Base-by-base conservation (phyloP, 2,329 filamentous ascomycete genomes). In the Ceratocystis harringtonii region DNA sequence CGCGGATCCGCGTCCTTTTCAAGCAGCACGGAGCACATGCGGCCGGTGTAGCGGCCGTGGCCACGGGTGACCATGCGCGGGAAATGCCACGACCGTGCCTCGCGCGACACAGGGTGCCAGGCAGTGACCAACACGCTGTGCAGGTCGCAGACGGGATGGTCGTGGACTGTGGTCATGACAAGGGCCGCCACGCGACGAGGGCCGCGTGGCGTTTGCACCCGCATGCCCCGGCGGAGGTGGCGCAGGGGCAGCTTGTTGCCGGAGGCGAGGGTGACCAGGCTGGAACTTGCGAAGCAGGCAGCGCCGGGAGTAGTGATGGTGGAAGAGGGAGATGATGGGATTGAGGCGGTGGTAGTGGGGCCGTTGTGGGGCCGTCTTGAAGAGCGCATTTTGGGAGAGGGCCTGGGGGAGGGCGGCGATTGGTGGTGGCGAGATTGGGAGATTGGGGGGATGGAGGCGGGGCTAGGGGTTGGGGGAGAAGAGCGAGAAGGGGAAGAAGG, bases 11-110 rank as follows among this genome's bases (percentile, higher is more conserved):
- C 61, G 67, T 80, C 77, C 1, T 74, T 74, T 72, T 83, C 76
- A 19, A 86, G 72, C 19, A 86, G 70, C 0, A 85, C 73, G 0
- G 83, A 85, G 73, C 83, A 86, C 5, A 86, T 75, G 1, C 71
- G 71, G 0, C 82, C 82, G 0, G 78, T 79, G 63, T 82, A 83
- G 2, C 72, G 69, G 0, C 77, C 72, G 5, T 68, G 68, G 1
- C 69, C 63, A 0, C 71, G 69, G 0, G 75, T 71, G 1, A 77
- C 69, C 0, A 77, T 68, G 0, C 71, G 75, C 0, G 81, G 81
- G 68, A 82, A 83, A 0, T 67, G 69, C 81, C 80, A 84, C 2
- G 64, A 69, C 55, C 72, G 71, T 17, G 70, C 72, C 22, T 76
- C 72, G 1, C 70, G 61, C 0, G 73, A 76, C 2, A 86, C 72